Conservation (phyloP, 805 yeast species). For the Yamadazyma sp. region DNA sequence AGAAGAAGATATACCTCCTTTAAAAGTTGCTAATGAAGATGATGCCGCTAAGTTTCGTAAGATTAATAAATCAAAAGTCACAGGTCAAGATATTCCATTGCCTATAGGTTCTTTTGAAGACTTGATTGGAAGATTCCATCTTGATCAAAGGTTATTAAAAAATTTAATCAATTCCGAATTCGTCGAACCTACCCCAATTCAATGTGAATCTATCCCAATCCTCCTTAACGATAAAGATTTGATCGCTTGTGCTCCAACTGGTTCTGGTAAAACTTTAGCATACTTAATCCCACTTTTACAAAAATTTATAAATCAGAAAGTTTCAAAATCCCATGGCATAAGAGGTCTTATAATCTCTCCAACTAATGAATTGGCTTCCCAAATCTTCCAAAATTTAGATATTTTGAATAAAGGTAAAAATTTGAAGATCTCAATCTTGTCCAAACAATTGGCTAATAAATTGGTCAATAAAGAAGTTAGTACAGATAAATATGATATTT, state of each 20-base stretch:
- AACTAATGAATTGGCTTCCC: slow-evolving; percentile 89
- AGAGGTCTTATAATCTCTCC: slow-evolving; percentile 86
- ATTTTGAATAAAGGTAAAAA: slow-evolving; percentile 55
- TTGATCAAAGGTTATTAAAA: slow-evolving; percentile 54
- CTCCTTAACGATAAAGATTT: slow-evolving; percentile 69
- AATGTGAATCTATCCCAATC: slow-evolving; percentile 83
- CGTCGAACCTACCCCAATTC: slow-evolving; percentile 88
- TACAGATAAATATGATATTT: slow-evolving; percentile 66
- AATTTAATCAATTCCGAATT: slow-evolving; percentile 71
- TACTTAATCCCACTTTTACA: slow-evolving; percentile 82
- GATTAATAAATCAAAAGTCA: slow-evolving; percentile 60
- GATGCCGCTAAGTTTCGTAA: slow-evolving; percentile 65
- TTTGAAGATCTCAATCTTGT: slow-evolving; percentile 60
- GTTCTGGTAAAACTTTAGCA: slow-evolving; percentile 95
- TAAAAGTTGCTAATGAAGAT: slow-evolving; percentile 46
- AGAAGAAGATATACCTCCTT: slow-evolving; percentile 28
- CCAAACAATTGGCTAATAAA: slow-evolving; percentile 69
- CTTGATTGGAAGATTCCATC: slow-evolving; percentile 61
- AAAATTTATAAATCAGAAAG: slow-evolving; percentile 24
- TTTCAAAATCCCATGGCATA: slow-evolving; percentile 45
- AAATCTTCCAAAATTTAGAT: slow-evolving; percentile 68
- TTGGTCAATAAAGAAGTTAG: slow-evolving; percentile 58
- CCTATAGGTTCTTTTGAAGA: slow-evolving; percentile 91
- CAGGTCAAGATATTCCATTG: slow-evolving; percentile 84
- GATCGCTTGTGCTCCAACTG: slow-evolving; percentile 96